Conservation (phyloP, 2,329 filamentous ascomycete species). For the Colletotrichum sp. region DNA sequence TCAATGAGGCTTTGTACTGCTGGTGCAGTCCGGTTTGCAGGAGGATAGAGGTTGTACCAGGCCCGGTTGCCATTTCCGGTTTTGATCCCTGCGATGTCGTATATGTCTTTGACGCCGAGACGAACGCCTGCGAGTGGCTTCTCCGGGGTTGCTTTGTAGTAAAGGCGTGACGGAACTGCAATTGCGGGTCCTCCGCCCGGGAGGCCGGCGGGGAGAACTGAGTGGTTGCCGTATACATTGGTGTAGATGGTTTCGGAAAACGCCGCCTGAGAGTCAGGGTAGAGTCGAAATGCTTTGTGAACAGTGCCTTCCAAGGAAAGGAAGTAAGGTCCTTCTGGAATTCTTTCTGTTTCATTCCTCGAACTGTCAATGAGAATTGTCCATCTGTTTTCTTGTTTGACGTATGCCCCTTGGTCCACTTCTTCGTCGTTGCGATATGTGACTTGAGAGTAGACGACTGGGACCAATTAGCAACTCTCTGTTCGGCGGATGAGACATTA, state of each 20-base stretch:
- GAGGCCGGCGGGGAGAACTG: slow-evolving; percentile 12
- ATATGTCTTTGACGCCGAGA: slow-evolving; percentile 65
- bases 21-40: slow-evolving; percentile 50
- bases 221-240: neutral
- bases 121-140: slow-evolving; percentile 57
- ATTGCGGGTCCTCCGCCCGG: slow-evolving; percentile 25
- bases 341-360: no score
- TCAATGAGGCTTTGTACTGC: slow-evolving; percentile 63
- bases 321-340: neutral
- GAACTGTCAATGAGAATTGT: neutral
- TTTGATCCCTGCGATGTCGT: slow-evolving; percentile 57
- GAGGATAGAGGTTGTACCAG: slow-evolving; percentile 60
- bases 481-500: neutral
- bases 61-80: slow-evolving; percentile 63
- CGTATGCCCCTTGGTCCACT: no score
- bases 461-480: neutral
- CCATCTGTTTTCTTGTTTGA: neutral
- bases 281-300: slow-evolving; percentile 2
- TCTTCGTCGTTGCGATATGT: no score
- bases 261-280: slow-evolving; percentile 26
- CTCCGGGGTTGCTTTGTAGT: slow-evolving; percentile 50
- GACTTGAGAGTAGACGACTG: neutral
- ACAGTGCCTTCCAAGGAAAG: neutral
- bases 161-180: slow-evolving; percentile 61
- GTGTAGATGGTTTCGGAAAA: slow-evolving; percentile 18